Percentiles rank a stretch among this genome's conserved stretches.
Conservation (phyloP, 306 rosid species). For the Cicer cuneatum region DNA sequence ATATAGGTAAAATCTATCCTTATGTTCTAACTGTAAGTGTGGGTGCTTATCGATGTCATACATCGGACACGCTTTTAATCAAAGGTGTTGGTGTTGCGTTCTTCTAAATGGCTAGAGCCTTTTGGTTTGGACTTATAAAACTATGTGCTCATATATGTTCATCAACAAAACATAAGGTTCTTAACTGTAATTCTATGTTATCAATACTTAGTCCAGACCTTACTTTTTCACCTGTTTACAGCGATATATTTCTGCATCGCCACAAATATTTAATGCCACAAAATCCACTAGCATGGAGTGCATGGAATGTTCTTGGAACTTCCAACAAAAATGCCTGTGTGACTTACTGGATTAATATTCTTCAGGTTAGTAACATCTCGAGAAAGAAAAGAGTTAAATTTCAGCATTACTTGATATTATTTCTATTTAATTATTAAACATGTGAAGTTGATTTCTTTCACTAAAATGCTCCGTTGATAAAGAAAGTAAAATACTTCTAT, state of each 20-base stretch:
- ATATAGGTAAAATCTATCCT: slow-evolving; percentile 55
- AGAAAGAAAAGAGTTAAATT: background rate
- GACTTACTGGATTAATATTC: slow-evolving; percentile 90
- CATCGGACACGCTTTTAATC: too few species aligned
- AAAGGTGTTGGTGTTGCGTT: too few species aligned
- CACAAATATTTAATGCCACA: slow-evolving; percentile 86
- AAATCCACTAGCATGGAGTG: slow-evolving; percentile 95
- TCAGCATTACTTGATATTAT: background rate
- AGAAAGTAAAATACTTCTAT: slow-evolving; percentile 18
- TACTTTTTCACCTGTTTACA: slow-evolving; percentile 61
- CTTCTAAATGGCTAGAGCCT: background rate
- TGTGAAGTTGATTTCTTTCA: too few species aligned
- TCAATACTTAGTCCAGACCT: background rate
- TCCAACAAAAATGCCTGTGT: slow-evolving; percentile 63
- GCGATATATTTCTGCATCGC: slow-evolving; percentile 87
- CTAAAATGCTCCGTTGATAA: background rate
- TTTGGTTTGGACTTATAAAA: background rate
- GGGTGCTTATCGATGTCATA: too few species aligned
- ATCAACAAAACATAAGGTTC: too few species aligned
- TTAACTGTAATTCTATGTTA: too few species aligned
- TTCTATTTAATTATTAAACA: background rate
- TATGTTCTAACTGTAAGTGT: background rate
- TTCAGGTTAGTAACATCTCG: slow-evolving; percentile 67
- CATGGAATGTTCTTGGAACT: slow-evolving; percentile 84
- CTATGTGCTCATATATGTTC: too few species aligned